phyloP scores from a whole-genome alignment of 1,139 yeast species.

The Candida sojae region DNA sequence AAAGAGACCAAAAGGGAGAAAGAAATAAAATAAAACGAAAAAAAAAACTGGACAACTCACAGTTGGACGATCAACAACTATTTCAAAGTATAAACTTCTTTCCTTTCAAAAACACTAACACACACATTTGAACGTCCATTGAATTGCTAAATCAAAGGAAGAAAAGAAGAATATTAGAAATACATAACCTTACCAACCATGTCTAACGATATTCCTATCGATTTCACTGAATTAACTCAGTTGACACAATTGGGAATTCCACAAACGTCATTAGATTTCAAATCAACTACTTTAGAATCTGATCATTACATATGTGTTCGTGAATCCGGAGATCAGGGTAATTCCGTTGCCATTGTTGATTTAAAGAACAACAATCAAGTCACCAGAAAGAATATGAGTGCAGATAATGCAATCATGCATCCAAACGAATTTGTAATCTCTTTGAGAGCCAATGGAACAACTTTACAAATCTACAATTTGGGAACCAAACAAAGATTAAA shows the following conservation, averaged over 20 bases:
- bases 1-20: not conserved
- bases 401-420: conserved; percentile 97
- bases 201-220: conserved; percentile 81
- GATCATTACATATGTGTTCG: conserved; percentile 89
- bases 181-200: conserved; percentile 13
- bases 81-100: not conserved
- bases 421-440: conserved; percentile 87
- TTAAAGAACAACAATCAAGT: conserved; percentile 73
- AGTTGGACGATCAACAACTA: not conserved
- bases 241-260: conserved; percentile 82
- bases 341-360: conserved; percentile 90
- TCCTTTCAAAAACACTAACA: not conserved
- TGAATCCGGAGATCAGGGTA: conserved; percentile 73
- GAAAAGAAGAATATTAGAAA: not conserved
- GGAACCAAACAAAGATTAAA: conserved; percentile 86
- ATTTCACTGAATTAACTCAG: conserved; percentile 92
- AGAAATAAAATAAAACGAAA: not conserved
- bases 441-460: conserved; percentile 93
- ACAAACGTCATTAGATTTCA: conserved; percentile 83
- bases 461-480: conserved; percentile 90
- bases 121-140: not conserved
- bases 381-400: conserved; percentile 89
- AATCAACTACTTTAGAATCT: conserved; percentile 91
- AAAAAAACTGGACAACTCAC: conserved; percentile 6
- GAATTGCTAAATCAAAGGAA: not conserved